phyloP scores from a whole-genome alignment of 1,284 basidiomycete species.

The Tilletiaria anomala region DNA sequence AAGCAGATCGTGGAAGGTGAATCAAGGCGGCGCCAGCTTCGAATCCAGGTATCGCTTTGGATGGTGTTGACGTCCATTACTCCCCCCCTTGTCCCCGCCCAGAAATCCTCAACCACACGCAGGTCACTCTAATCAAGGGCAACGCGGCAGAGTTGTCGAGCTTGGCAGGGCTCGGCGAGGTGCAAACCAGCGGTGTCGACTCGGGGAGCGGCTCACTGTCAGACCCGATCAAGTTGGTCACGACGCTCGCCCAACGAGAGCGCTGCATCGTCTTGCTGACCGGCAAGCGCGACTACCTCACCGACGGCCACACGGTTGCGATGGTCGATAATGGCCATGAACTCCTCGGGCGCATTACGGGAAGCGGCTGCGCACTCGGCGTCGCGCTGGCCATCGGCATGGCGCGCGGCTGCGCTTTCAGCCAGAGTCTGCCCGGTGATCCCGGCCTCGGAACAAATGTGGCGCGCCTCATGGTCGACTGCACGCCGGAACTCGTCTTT shows the following conservation, averaged over 20 bases:
- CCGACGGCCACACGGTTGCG: conserved; percentile 60
- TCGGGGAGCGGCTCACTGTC: conserved; percentile 60
- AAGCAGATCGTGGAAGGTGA: conserved; percentile 45
- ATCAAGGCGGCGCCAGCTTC: conserved; percentile 6
- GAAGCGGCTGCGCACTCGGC: conserved; percentile 77
- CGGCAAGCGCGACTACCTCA: conserved; percentile 69
- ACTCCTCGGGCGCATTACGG: conserved; percentile 66
- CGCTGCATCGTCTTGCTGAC: conserved; percentile 71
- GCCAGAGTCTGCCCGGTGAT: not conserved
- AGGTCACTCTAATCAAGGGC: conserved; percentile 84
- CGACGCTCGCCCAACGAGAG: conserved; percentile 57
- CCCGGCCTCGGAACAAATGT: not conserved
- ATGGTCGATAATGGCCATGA: conserved; percentile 61
- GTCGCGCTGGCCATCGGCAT: conserved; percentile 62
- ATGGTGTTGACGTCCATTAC: too few species aligned
- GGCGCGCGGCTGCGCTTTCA: conserved; percentile 43
- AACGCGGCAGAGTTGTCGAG: conserved; percentile 81
- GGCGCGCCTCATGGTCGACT: conserved; percentile 9
- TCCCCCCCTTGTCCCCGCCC: conserved; percentile 6
- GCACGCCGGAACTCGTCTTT: conserved; percentile 13
- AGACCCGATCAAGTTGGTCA: conserved; percentile 59
- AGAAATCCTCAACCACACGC: conserved; percentile 69
- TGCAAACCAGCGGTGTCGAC: conserved; percentile 74
- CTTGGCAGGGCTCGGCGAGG: conserved; percentile 51
- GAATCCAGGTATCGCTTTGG: not conserved